phyloP scores from a whole-genome alignment of 768 basidiomycete species.

The Roridomyces roridus region DNA sequence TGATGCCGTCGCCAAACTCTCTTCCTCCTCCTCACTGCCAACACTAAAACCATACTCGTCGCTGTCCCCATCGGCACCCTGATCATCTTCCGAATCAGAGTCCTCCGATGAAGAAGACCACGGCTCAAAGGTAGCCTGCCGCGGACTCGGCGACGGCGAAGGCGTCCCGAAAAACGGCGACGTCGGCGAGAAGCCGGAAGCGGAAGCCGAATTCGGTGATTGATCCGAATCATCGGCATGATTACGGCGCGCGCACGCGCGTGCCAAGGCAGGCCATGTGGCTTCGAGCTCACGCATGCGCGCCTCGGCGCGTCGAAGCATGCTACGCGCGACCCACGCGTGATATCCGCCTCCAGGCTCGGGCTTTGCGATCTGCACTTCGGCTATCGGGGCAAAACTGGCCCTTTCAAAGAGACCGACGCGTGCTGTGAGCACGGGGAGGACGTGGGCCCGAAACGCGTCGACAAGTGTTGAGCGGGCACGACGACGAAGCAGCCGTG shows the following conservation, averaged over 20 bases:
- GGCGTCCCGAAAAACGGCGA: too few species aligned
- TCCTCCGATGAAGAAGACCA: slow-evolving; percentile 16
- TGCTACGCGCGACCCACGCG: slow-evolving; percentile 60
- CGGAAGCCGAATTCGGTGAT: slow-evolving; percentile 1
- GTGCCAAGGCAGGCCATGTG: slow-evolving; percentile 6
- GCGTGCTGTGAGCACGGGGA: slow-evolving; percentile 55
- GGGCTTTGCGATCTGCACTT: slow-evolving; percentile 19
- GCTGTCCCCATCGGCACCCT: neutral
- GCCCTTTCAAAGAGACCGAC: slow-evolving; percentile 21
- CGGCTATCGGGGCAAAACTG: slow-evolving; percentile 19
- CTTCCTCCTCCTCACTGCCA: neutral
- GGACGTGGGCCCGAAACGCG: slow-evolving; percentile 64
- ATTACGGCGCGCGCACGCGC: neutral
- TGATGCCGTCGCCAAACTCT: neutral
- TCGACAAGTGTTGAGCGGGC: slow-evolving; percentile 76
- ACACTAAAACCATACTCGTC: neutral
- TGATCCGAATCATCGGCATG: neutral
- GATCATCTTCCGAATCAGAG: neutral
- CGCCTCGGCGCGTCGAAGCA: slow-evolving; percentile 52
- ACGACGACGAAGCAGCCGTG: slow-evolving; percentile 57
- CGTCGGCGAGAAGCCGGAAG: neutral
- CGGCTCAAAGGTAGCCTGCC: slow-evolving; percentile 22
- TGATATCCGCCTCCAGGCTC: slow-evolving; percentile 48
- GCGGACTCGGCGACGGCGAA: too few species aligned
- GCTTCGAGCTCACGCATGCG: slow-evolving; percentile 46